These are phyloP conservation scores for Endocladia muricata DNA, from an alignment of 31 red algal genomes.

Conservation along the genomic window DNA sequence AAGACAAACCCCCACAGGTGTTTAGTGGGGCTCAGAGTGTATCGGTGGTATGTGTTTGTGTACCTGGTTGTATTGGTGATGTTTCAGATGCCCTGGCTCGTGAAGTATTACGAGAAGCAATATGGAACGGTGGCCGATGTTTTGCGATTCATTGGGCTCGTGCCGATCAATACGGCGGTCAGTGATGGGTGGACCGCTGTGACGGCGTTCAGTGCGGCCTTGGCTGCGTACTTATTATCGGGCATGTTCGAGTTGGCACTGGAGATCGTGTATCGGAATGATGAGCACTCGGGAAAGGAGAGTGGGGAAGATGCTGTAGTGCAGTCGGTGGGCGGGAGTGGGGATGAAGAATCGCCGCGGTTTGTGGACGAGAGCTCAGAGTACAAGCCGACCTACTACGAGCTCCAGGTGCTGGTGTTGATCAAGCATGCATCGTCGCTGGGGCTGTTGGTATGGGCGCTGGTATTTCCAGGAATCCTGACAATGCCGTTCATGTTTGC, in stretches of 20 bases:
- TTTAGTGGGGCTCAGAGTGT: background rate
- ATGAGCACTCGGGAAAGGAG: background rate
- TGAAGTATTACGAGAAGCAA: background rate
- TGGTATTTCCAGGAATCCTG: slow-evolving; percentile 40
- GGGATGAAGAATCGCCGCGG: background rate
- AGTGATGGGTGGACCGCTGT: slow-evolving; percentile 34
- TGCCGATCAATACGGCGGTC: slow-evolving; percentile 4
- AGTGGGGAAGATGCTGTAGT: too few species aligned
- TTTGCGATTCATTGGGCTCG: slow-evolving; percentile 21
- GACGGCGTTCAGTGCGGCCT: slow-evolving; percentile 34
- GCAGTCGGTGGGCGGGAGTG: background rate
- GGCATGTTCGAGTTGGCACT: slow-evolving; percentile 15
- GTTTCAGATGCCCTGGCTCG: slow-evolving; percentile 48
- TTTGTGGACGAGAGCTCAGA: background rate
- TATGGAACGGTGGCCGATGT: background rate
- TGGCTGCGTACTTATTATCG: slow-evolving; percentile 33
- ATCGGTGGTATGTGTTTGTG: slow-evolving; percentile 1
- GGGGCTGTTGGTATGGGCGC: slow-evolving; percentile 39
- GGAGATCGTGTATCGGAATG: slow-evolving; percentile 1
- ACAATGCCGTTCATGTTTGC: slow-evolving; percentile 34
- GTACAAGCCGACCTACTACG: slow-evolving; percentile 15
- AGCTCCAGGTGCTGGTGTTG: slow-evolving; percentile 10
- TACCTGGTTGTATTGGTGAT: slow-evolving; percentile 14
- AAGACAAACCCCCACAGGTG: background rate
- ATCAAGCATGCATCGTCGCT: slow-evolving; percentile 30